These are phyloP conservation scores for Penicillium nordicum DNA, from an alignment of 2,329 filamentous ascomycete genomes.

Conservation along the genomic window DNA sequence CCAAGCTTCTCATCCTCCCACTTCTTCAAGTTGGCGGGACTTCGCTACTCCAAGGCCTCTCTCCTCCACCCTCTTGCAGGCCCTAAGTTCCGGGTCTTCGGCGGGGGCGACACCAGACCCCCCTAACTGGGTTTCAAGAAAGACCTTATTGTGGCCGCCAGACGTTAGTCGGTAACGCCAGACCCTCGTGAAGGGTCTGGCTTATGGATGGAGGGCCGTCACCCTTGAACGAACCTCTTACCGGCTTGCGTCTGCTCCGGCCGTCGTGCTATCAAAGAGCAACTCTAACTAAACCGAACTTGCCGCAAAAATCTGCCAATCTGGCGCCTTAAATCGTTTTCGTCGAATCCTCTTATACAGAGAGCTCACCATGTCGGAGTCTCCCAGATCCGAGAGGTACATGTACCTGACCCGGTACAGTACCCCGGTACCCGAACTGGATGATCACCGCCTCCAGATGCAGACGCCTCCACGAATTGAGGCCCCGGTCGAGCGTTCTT, in stretches of 20 bases:
- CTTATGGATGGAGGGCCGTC: constrained; percentile 37
- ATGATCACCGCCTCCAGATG: constrained; percentile 70
- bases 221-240: constrained; percentile 29
- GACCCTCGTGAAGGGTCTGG: constrained; percentile 44
- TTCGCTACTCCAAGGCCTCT: constrained; percentile 67
- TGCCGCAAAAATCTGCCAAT: constrained; percentile 6
- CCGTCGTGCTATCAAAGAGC: constrained; percentile 23
- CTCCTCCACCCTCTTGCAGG: constrained; percentile 85
- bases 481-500: constrained; percentile 36
- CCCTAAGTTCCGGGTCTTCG: constrained; percentile 89
- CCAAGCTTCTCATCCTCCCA: constrained; percentile 37
- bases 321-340: constrained; percentile 19
- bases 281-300: constrained; percentile 6
- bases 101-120: constrained; percentile 94
- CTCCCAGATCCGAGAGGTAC: constrained; percentile 62
- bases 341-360: background rate
- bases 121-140: constrained; percentile 70
- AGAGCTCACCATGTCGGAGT: constrained; percentile 46
- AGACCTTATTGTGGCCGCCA: constrained; percentile 34
- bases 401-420: constrained; percentile 59
- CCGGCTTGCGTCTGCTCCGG: constrained; percentile 25
- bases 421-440: constrained; percentile 65
- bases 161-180: constrained; percentile 38
- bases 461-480: constrained; percentile 35
- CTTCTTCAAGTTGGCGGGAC: constrained; percentile 92